A percentile compares a stretch with the other conserved stretches of the same genome.
Evolutionary conservation across 2,329 filamentous ascomycete species (phyloP).

Genomic region (Parascedosporium putredinis): DNA sequence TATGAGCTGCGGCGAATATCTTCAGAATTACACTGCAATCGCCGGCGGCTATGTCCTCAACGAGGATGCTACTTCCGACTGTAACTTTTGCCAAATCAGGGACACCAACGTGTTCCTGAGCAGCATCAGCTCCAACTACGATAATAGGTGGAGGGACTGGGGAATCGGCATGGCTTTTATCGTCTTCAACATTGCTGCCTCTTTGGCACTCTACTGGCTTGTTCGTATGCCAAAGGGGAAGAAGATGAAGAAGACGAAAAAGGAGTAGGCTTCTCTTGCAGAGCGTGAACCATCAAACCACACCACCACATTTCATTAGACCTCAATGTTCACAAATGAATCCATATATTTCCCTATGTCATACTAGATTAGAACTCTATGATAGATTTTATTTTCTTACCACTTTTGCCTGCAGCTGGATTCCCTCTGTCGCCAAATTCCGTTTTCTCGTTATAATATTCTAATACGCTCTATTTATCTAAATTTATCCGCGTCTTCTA

Average conservation of each 20-base stretch:
- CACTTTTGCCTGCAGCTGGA: too few relatives aligned
- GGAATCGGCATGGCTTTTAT: conserved; percentile 43
- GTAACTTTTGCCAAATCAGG: conserved; percentile 30
- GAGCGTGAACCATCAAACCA: too few relatives aligned
- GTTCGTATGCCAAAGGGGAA: conserved; percentile 22
- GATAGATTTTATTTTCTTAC: too few relatives aligned
- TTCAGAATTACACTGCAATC: conserved; percentile 26
- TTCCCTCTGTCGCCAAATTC: too few relatives aligned
- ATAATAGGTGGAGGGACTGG: conserved; percentile 44
- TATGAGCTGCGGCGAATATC: conserved; percentile 40
- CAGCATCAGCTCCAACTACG: conserved; percentile 32
- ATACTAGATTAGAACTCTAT: too few relatives aligned
- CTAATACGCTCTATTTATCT: too few relatives aligned
- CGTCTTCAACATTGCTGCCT: conserved; percentile 34
- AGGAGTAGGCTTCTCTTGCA: too few relatives aligned
- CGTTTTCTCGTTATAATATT: too few relatives aligned
- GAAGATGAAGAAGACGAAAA: conserved; percentile 9
- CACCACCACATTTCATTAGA: too few relatives aligned
- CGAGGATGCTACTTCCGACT: conserved; percentile 27
- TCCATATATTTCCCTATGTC: too few relatives aligned
- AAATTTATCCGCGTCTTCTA: too few relatives aligned
- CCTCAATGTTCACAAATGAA: too few relatives aligned
- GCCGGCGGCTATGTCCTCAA: conserved; percentile 39
- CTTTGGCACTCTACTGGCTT: conserved; percentile 37
- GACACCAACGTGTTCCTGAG: conserved; percentile 28